Evolutionary conservation across 345 rosid species (phyloP), one percentile per base, ranked within the genome.

Genomic region (Mangifera indica): DNA sequence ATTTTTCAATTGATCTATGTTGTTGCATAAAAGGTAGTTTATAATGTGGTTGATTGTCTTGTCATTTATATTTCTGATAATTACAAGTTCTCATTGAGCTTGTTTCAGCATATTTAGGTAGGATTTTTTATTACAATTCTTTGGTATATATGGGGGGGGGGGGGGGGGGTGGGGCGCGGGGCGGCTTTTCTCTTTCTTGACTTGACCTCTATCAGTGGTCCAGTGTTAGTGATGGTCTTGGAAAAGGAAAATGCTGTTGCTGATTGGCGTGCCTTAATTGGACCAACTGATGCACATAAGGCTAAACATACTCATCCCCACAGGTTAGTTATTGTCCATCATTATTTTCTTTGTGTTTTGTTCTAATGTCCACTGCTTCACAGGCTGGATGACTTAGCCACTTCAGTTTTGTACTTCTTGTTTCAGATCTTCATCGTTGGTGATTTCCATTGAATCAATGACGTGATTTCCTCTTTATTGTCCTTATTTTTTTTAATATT

Each of bases 261-360:
- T 78, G 81, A 85, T 61, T 93, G 98, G 98, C 97, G 94, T 74
- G 70, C 76, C 70, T 77, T 93, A 58, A 89, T 93, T 73, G 97
- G 93, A 48, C 92, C 97, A 62, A 91, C 96, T n/a, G 89, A 91
- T 82, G 84, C 93, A 26, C 29, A 17, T 29, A 85, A 84, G 80
- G 96, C 94, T 76, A 91, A 88, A 81, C 75, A 83, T 3, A 79
- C 93, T 71, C 89, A 89, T 74, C 98, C 93, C 62, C 86, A 79
- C 63, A 88, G 96, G 96, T 90, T 68, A 60, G 42, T 24, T 58
- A 29, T 60, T 7, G 65, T 54, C n/a, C 70, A 52, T 1, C 15
- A 54, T 62, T 58, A 60, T 60, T 21, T 12, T 71, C 44, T 75
- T 21, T 53, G 13, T 52, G 24, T 29, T 66, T 21, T 56, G 32